Evolutionary conservation across 371 early-diverging fungal genomes (phyloP).

Genomic region (Mucor velutinosus): DNA sequence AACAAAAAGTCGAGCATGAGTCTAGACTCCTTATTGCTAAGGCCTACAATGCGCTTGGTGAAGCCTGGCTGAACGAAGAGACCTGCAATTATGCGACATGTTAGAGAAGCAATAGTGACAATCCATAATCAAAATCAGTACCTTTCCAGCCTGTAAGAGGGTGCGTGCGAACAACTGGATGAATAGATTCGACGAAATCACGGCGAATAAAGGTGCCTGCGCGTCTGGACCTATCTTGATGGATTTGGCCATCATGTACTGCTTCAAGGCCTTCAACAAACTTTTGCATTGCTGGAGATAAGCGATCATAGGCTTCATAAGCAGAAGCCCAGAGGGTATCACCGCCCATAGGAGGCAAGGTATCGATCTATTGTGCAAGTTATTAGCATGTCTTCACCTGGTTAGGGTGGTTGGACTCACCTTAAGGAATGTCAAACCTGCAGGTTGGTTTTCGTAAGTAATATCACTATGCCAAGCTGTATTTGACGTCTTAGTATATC

Average conservation of each 20-base stretch:
- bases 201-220: conserved; percentile 46
- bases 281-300: conserved; percentile 55
- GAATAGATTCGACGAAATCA: conserved; percentile 41
- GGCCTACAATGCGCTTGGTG: conserved; percentile 54
- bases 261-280: conserved; percentile 64
- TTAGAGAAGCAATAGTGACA: too few species aligned
- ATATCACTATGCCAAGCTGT: conserved; percentile 62
- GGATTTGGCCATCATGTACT: conserved; percentile 55
- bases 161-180: conserved; percentile 66
- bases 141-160: conserved; percentile 50
- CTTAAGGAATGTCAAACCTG: conserved; percentile 58
- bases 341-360: conserved; percentile 61
- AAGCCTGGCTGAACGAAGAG: conserved; percentile 63
- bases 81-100: conserved; percentile 46
- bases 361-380: conserved; percentile 17
- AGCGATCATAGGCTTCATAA: conserved; percentile 63
- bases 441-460: conserved; percentile 60
- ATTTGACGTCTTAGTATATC: neutral
- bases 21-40: conserved; percentile 54
- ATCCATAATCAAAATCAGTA: too few species aligned
- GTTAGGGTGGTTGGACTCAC: conserved; percentile 9
- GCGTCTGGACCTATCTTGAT: conserved; percentile 31
- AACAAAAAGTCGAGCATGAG: conserved; percentile 45
- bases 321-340: conserved; percentile 62
- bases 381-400: neutral